Evolutionary conservation across 306 rosid genomes (phyloP).

Genomic region (Vachellia collinsii): DNA sequence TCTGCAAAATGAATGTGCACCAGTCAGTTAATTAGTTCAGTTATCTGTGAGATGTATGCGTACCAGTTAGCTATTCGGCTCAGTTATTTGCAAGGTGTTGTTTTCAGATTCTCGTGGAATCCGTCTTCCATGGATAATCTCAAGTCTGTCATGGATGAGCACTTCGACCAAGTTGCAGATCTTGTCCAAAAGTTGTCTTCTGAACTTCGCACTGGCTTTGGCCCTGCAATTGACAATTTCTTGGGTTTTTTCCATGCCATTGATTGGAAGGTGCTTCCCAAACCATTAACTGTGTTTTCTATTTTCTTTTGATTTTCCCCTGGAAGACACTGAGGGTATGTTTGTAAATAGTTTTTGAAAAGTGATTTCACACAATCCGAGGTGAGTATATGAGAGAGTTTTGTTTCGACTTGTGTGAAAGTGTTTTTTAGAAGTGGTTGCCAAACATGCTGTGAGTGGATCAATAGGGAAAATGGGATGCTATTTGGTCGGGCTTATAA

Average conservation of each 20-base stretch:
- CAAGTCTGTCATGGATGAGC: constrained; percentile 74
- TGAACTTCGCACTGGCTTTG: constrained; percentile 71
- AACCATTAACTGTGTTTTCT: background rate
- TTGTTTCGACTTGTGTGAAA: too few relatives aligned
- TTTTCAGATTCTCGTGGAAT: background rate
- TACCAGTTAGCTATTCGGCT: too few relatives aligned
- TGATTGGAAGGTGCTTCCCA: constrained; percentile 73
- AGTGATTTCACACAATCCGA: too few relatives aligned
- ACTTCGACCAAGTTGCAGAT: constrained; percentile 76
- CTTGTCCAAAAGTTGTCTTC: constrained; percentile 73
- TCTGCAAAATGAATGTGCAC: too few relatives aligned
- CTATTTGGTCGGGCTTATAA: background rate
- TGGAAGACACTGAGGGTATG: background rate
- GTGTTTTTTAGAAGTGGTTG: too few relatives aligned
- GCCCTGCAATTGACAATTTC: constrained; percentile 78
- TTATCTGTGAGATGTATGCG: too few relatives aligned
- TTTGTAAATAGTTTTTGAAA: too few relatives aligned
- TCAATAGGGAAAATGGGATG: background rate
- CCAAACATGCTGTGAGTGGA: too few relatives aligned
- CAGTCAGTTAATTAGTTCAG: too few relatives aligned
- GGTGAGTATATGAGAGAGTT: too few relatives aligned
- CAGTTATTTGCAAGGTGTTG: too few relatives aligned
- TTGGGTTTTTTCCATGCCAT: constrained; percentile 89
- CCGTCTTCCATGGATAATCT: constrained; percentile 69
- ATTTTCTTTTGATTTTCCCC: background rate